These are phyloP conservation scores for Nemania sp. DNA, from an alignment of 2,329 filamentous ascomycete genomes.

Conservation along the genomic window DNA sequence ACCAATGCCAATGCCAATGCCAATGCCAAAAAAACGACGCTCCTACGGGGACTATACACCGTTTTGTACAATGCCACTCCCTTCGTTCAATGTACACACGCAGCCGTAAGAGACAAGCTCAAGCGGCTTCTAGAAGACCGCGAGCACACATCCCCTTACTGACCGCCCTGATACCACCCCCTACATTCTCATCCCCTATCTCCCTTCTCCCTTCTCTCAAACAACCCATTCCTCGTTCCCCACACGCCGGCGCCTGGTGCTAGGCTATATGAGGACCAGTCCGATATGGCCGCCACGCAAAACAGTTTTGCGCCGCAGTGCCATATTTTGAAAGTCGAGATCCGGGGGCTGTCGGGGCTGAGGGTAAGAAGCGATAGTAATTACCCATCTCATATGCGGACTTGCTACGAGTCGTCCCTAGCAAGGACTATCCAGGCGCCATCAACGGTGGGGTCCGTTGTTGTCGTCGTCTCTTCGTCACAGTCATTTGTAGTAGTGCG, in stretches of 20 bases:
- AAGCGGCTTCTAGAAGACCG: constrained; percentile 14
- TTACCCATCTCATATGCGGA: constrained; percentile 30
- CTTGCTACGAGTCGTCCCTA: constrained; percentile 38
- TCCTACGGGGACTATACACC: neutral
- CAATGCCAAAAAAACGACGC: constrained; percentile 5
- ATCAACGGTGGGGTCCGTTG: constrained; percentile 25
- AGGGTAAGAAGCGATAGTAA: constrained; percentile 5
- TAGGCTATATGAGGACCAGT: constrained; percentile 32
- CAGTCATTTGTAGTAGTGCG: constrained; percentile 11
- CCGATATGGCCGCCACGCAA: constrained; percentile 19
- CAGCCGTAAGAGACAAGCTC: constrained; percentile 28
- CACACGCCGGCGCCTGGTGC: constrained; percentile 24
- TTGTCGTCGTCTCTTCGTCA: constrained; percentile 6
- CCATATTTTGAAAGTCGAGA: constrained; percentile 26
- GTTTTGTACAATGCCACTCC: too few relatives aligned
- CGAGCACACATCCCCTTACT: constrained; percentile 30
- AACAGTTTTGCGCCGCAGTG: too few relatives aligned
- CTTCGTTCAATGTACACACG: neutral
- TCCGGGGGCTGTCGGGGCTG: constrained; percentile 29
- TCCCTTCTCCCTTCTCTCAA: neutral
- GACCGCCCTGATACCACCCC: too few relatives aligned
- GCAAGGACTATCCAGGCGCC: constrained; percentile 35
- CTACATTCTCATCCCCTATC: too few relatives aligned
- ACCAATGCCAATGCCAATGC: too few relatives aligned
- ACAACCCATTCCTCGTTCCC: neutral